phyloP scores from a whole-genome alignment of 225 moss, liverwort and hornwort species.

The Physcomitrium patens region DNA sequence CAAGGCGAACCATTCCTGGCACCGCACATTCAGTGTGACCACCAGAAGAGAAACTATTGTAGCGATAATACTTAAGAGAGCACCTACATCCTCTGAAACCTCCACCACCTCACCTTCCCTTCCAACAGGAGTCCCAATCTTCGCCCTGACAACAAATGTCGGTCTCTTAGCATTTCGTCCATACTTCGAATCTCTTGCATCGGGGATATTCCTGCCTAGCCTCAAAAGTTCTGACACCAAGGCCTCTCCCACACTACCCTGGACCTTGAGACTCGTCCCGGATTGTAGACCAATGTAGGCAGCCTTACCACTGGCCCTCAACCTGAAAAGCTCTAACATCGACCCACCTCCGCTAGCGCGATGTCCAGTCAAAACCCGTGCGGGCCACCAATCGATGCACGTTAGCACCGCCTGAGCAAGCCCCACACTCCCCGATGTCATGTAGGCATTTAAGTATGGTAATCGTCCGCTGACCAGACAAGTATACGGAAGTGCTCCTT shows the following conservation, averaged over 20 bases:
- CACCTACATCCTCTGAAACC: background rate
- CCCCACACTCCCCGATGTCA: conserved; percentile 14
- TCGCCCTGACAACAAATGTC: conserved; percentile 18
- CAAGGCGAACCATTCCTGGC: conserved; percentile 17
- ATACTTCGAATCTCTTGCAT: background rate
- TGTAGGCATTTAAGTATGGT: conserved; percentile 19
- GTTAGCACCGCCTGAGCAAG: conserved; percentile 32
- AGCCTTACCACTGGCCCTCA: conserved; percentile 14
- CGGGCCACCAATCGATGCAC: conserved; percentile 34
- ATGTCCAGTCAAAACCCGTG: conserved; percentile 19
- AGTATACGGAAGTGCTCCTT: conserved; percentile 32
- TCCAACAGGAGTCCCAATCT: background rate
- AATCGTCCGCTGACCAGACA: conserved; percentile 14
- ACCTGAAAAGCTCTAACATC: conserved; percentile 27
- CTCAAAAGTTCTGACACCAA: conserved; percentile 9
- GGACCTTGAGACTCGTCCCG: no score
- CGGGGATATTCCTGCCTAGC: background rate
- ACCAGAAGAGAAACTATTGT: background rate
- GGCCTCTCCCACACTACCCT: no score
- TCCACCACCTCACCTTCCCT: background rate
- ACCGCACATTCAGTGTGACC: conserved; percentile 8
- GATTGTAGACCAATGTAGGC: no score
- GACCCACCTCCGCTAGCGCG: conserved; percentile 22
- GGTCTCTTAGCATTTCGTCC: conserved; percentile 5
- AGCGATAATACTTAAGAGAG: background rate